Conservation (phyloP, 805 yeast genomes). For the Metschnikowia aberdeeniae region DNA sequence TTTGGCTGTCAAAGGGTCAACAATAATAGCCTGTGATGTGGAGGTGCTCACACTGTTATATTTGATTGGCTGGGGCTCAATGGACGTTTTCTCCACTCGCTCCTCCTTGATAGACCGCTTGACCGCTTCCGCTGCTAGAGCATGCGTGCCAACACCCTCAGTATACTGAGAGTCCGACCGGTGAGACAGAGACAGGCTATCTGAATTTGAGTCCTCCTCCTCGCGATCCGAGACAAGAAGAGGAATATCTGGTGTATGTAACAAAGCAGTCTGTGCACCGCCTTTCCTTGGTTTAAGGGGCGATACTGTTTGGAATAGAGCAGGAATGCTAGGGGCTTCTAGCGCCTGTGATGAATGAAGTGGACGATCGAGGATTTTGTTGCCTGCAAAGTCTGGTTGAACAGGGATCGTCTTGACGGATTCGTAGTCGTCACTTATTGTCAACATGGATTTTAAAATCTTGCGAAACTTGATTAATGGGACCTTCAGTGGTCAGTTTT, state of each 20-base stretch:
- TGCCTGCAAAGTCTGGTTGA: conserved; percentile 2
- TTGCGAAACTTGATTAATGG: background rate
- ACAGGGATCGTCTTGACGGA: conserved; percentile 7
- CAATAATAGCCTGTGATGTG: conserved; percentile 1
- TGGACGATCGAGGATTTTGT: background rate
- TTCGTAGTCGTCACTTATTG: conserved; percentile 10
- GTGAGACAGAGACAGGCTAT: conserved; percentile 15
- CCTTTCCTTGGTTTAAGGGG: background rate
- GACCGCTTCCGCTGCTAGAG: conserved; percentile 20
- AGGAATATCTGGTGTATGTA: conserved; percentile 25
- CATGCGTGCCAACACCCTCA: background rate
- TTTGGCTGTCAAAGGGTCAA: background rate
- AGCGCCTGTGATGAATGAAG: background rate
- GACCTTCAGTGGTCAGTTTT: conserved; percentile 1
- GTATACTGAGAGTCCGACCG: conserved; percentile 1
- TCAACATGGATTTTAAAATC: conserved; percentile 10
- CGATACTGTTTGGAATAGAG: background rate
- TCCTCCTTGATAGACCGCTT: conserved; percentile 19
- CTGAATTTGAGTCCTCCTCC: conserved; percentile 28
- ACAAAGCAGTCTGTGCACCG: background rate
- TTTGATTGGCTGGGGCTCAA: background rate
- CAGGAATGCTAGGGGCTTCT: background rate
- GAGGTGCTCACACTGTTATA: background rate
- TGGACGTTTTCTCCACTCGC: background rate
- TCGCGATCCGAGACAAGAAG: conserved; percentile 29